Evolutionary conservation across 2,329 filamentous ascomycete genomes (phyloP).

Genomic region (Elsinoe batatas): DNA sequence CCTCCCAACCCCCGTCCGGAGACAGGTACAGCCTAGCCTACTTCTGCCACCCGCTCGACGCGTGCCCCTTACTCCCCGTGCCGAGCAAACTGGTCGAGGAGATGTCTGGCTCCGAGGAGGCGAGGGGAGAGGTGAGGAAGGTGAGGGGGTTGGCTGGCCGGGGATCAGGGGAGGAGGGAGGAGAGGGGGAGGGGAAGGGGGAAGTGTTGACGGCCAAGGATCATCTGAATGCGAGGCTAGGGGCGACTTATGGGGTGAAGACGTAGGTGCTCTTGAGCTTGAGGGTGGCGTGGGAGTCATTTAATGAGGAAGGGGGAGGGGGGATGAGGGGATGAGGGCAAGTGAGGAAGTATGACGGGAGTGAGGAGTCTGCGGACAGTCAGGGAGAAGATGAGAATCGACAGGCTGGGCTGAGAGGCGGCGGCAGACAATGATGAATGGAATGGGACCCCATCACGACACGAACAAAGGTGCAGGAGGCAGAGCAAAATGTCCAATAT

Average conservation of each 20-base stretch:
- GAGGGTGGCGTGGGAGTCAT: background rate
- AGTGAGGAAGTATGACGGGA: too few species aligned
- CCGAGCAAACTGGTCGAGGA: slow-evolving; percentile 42
- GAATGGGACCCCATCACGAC: too few species aligned
- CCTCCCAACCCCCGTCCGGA: slow-evolving; percentile 11
- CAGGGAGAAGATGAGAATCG: too few species aligned
- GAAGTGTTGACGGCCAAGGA: slow-evolving; percentile 47
- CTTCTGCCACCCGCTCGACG: slow-evolving; percentile 53
- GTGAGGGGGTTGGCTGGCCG: slow-evolving; percentile 19
- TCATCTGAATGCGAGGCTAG: slow-evolving; percentile 48
- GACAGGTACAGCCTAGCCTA: slow-evolving; percentile 51
- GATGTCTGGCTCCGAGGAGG: slow-evolving; percentile 27
- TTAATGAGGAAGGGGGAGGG: too few species aligned
- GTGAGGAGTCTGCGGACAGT: too few species aligned
- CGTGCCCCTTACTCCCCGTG: slow-evolving; percentile 44
- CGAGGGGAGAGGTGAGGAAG: slow-evolving; percentile 24
- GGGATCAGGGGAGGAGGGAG: background rate
- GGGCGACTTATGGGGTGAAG: slow-evolving; percentile 46
- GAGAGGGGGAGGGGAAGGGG: slow-evolving; percentile 22
- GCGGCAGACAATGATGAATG: too few species aligned
- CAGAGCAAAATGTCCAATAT: background rate
- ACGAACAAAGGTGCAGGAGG: too few species aligned
- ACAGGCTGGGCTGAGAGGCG: too few species aligned
- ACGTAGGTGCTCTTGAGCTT: slow-evolving; percentile 5
- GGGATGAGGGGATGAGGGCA: too few species aligned